Base-by-base conservation (phyloP, 768 basidiomycete species). In the Coprinopsis strossmayeri region DNA sequence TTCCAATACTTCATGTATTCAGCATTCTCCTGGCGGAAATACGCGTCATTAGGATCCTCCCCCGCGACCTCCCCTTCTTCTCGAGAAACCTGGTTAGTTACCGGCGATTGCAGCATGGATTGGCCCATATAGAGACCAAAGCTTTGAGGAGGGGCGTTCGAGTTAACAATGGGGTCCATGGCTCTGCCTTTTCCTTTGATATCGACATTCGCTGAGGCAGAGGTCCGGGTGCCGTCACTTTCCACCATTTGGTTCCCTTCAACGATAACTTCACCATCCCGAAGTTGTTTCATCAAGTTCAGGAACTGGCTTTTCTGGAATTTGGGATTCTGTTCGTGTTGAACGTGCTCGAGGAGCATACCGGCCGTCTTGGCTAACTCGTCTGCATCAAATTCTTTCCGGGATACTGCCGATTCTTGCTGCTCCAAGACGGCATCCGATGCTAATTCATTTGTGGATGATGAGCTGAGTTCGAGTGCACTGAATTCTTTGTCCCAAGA, bases 291-390 rank as follows among this genome's bases (percentile, higher is more conserved):
- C 92, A 96, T 95, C 23, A 96, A 72, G 18, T 75, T 74, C 73
- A 96, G 71, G 61, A 96, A 96, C 50, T 78, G 74, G 63, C 89
- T 91, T 26, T 90, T 77, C 64, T 80, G 74, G 59, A 96, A 92
- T 62, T 95, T 96, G 28, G 83, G 79, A 59, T 89, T 91, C 58
- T 77, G 73, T 47, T 88, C 87, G 50, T 83, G 66, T 58, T 77
- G 72, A 39, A 94, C 77, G n/a, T 84, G 74, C 34, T 89, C 79
- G 47, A 95, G 68, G 32, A 95, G 75, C 35, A 82, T 68, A 7
- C 80, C 89, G 10, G 92, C 92, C 5, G 89, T 85, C 24, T 78
- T 76, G 2, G 91, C 84, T 39, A 95, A 80, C 39, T 88, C 83
- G 55, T 92, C 88, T 2, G 66, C 68, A 15, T 82, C 79, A 15